phyloP scores from a whole-genome alignment of 495 filamentous ascomycete genomes.

The Aspergillus bridgeri region DNA sequence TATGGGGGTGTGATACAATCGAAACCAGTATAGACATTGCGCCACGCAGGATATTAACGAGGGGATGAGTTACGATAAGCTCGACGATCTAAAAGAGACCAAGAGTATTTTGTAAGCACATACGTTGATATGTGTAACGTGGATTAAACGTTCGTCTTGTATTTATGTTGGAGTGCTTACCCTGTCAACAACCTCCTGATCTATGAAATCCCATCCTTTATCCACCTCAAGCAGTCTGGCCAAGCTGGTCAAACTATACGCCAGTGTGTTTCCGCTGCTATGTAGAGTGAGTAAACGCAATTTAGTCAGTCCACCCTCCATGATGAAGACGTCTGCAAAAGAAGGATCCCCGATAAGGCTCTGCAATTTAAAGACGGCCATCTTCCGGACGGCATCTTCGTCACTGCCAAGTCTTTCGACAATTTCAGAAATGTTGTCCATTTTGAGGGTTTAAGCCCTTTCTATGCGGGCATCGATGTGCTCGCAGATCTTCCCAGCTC shows the following conservation, averaged over 20 bases:
- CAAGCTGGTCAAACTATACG: slow-evolving; percentile 88
- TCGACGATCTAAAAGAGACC: slow-evolving; percentile 66
- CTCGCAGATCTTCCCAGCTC: background rate
- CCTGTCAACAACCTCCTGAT: slow-evolving; percentile 63
- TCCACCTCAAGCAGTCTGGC: slow-evolving; percentile 86
- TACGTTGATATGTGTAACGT: background rate
- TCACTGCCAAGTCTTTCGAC: slow-evolving; percentile 67
- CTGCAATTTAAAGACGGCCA: slow-evolving; percentile 98
- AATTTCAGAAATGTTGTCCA: slow-evolving; percentile 64
- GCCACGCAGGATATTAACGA: slow-evolving; percentile 95
- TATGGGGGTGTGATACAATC: slow-evolving; percentile 80
- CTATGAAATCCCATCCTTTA: slow-evolving; percentile 89
- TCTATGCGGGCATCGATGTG: background rate
- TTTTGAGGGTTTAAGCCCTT: slow-evolving; percentile 13
- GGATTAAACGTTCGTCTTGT: background rate
- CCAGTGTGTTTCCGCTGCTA: slow-evolving; percentile 87
- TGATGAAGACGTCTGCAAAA: slow-evolving; percentile 94
- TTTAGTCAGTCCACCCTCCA: slow-evolving; percentile 76
- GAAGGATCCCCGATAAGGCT: slow-evolving; percentile 90
- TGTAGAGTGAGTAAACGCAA: slow-evolving; percentile 78
- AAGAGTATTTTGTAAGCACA: background rate
- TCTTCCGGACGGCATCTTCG: slow-evolving; percentile 93
- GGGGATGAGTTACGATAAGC: slow-evolving; percentile 88
- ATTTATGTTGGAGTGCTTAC: slow-evolving; percentile 36
- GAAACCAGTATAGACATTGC: slow-evolving; percentile 95